Evolutionary conservation across 2,329 filamentous ascomycete species (phyloP).

Genomic region (Tolypocladium guangdongense): DNA sequence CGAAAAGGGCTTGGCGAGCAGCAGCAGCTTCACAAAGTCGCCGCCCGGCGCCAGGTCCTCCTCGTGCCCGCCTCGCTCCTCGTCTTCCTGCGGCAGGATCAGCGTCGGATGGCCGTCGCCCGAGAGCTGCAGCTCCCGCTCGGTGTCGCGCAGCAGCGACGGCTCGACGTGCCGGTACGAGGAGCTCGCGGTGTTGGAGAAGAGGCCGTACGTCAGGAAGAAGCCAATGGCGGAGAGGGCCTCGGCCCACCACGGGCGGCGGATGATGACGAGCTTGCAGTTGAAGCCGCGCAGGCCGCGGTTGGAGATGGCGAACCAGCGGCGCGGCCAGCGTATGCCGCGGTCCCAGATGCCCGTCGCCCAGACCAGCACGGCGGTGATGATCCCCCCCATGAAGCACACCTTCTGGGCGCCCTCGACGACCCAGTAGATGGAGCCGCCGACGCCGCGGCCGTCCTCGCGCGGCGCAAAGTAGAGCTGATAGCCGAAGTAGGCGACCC

Average conservation of each 20-base stretch:
- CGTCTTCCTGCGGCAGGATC: constrained; percentile 36
- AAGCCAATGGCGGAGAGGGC: constrained; percentile 61
- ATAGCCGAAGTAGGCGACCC: constrained; percentile 80
- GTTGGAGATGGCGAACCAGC: constrained; percentile 85
- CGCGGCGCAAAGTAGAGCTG: constrained; percentile 90
- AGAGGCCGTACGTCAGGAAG: constrained; percentile 64
- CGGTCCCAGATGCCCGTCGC: constrained; percentile 94
- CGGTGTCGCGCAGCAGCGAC: constrained; percentile 44
- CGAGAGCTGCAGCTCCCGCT: constrained; percentile 43
- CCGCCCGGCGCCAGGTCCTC: constrained; percentile 86
- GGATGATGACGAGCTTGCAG: constrained; percentile 86
- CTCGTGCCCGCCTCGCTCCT: constrained; percentile 61
- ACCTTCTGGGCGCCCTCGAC: constrained; percentile 85
- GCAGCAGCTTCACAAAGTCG: constrained; percentile 80
- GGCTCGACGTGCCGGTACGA: constrained; percentile 71
- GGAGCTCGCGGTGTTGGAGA: constrained; percentile 56
- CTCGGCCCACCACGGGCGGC: constrained; percentile 74
- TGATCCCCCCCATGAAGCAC: constrained; percentile 79
- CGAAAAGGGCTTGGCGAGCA: constrained; percentile 90
- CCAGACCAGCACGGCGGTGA: constrained; percentile 82
- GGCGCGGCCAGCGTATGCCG: constrained; percentile 84
- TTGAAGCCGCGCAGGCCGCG: constrained; percentile 86
- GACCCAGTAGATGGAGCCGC: constrained; percentile 93
- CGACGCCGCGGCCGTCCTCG: constrained; percentile 83
- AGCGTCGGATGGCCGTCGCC: constrained; percentile 29